Evolutionary conservation across 2,329 filamentous ascomycete genomes (phyloP).

Genomic region (Colletotrichum graminicola): DNA sequence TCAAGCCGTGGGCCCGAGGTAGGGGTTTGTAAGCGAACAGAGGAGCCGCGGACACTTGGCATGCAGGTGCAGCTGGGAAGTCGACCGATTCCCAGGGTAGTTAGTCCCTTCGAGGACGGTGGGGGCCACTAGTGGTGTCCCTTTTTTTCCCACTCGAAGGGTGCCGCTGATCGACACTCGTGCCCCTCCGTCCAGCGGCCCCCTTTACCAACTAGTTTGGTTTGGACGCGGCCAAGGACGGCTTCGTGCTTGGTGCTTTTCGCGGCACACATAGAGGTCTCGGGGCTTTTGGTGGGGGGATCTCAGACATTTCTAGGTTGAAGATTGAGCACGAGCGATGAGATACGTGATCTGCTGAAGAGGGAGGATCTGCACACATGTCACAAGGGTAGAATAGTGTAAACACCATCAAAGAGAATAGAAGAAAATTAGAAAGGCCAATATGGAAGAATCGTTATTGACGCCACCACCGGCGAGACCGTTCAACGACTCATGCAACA

Average conservation of each 20-base stretch:
- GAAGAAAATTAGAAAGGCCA: neutral
- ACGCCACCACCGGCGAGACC: constrained; percentile 22
- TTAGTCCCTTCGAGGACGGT: constrained; percentile 9
- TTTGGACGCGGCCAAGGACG: neutral
- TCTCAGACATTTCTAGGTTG: neutral
- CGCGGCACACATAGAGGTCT: constrained; percentile 1
- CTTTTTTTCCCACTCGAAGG: neutral
- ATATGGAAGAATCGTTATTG: constrained; percentile 7
- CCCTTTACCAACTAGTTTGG: neutral
- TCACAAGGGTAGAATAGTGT: neutral
- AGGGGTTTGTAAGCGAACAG: constrained; percentile 12
- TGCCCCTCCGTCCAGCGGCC: constrained; percentile 7
- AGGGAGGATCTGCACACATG: constrained; percentile 26
- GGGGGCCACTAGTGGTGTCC: constrained; percentile 4
- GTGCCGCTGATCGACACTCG: constrained; percentile 37
- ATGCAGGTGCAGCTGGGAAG: constrained; percentile 12
- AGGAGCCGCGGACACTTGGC: constrained; percentile 6
- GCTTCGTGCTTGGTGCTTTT: constrained; percentile 9
- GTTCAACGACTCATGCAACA: constrained; percentile 30
- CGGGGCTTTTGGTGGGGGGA: constrained; percentile 20
- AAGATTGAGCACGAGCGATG: constrained; percentile 2
- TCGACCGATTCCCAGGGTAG: constrained; percentile 19
- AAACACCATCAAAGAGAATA: neutral
- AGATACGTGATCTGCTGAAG: constrained; percentile 14
- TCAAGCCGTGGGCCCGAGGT: constrained; percentile 14